Evolutionary conservation across 208 protist genomes (phyloP), one percentile per base, ranked within the genome.

Genomic region (Strigomonas culicis): DNA sequence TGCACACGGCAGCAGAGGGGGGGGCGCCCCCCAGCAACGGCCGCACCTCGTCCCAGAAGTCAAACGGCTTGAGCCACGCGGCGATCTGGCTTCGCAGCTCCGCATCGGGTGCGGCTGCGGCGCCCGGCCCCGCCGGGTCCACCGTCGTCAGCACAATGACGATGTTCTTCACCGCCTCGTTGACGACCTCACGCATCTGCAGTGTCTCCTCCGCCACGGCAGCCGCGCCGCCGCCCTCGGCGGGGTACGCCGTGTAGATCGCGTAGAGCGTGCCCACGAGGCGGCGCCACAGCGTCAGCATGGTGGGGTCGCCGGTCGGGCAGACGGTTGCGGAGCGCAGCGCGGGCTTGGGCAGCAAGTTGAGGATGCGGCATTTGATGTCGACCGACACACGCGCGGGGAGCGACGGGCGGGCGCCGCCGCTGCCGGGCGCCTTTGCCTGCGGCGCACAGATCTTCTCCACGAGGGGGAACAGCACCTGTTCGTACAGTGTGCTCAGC

Each of bases 161-260:
- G 76, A 92, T 89, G 47, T 95, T 95, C 64, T 92, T 93, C 56
- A 95, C 82, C 24, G 80, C 76, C 64, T 95, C 90, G 73, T 95
- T 77, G 17, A 95, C 82, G 15, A 84, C 86, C 74, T 93, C 86
- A 41, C 78, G 74, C 61, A 93, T 70, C 36, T 68, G 59, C 49
- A 60, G 58, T 8, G 75, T 56, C 21, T 87, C 84, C 21, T 88
- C 82, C 27, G 43, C 68, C 36, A 28, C 39, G 19, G 27, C 22
- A 11, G 25, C 24, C 7, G 34, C 10, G 32, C 32, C 49, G 36
- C n/a, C 43, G 17, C 44, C 25, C 17, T 15, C 32, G 4, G 44
- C 53, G 19, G 68, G 71, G 41, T 80, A 77, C 19, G 75, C 64
- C 15, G 80, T 84, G 74, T 89, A 90, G 28, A 95, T 66, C 0